Evolutionary conservation across 768 basidiomycete genomes (phyloP).

Genomic region (Exidia glandulosa): DNA sequence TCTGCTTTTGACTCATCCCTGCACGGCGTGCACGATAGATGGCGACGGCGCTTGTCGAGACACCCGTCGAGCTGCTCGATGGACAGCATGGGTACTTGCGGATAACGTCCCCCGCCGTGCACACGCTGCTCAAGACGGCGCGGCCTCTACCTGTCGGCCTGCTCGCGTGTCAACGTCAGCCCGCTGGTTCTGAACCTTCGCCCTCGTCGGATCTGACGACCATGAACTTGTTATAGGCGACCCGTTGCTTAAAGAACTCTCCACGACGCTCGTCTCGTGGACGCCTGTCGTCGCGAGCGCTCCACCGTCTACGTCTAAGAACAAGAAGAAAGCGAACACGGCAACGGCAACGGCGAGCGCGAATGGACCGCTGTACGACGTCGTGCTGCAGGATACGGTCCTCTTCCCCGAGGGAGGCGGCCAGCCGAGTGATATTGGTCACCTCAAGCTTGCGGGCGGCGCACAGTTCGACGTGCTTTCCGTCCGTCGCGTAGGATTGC

Average conservation of each 20-base stretch:
- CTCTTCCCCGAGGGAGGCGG: constrained; percentile 80
- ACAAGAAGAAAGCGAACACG: constrained; percentile 42
- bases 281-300: constrained; percentile 37
- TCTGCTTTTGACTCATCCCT: not conserved
- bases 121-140: constrained; percentile 1
- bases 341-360: constrained; percentile 31
- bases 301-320: constrained; percentile 23
- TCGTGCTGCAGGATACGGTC: constrained; percentile 64
- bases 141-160: constrained; percentile 60
- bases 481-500: constrained; percentile 56
- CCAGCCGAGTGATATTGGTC: constrained; percentile 65
- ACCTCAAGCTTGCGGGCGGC: constrained; percentile 36
- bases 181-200: too few relatives aligned
- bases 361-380: constrained; percentile 45
- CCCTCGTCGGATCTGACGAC: constrained; percentile 1
- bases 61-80: not conserved
- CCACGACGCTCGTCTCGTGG: constrained; percentile 45
- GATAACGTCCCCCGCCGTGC: not conserved
- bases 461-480: constrained; percentile 48
- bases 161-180: constrained; percentile 65
- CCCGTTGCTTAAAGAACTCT: constrained; percentile 49
- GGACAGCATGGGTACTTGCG: not conserved
- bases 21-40: not conserved
- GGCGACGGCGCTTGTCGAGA: not conserved
- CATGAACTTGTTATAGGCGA: constrained; percentile 36